Base-by-base conservation (phyloP, 179 eudicot genomes). In the Beta macrorhiza region DNA sequence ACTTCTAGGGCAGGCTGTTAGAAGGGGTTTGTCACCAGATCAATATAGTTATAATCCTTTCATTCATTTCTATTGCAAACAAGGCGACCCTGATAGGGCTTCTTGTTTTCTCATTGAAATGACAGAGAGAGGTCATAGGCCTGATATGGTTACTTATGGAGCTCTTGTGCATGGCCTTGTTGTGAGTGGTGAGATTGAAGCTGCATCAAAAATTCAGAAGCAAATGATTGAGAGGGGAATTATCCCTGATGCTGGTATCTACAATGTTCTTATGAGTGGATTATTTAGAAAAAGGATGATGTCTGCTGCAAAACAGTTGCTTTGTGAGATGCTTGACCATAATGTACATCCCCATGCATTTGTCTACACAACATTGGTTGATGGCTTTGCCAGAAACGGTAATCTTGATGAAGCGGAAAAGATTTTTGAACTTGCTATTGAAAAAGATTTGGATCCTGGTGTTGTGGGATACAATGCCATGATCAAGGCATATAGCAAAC, bases 141-240 rank as follows among this genome's bases (percentile, higher is more conserved):
- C 91, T 47, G 99, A 95, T 88, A 73, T 89, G 78, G 86, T 88
- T 61, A 89, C 98, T 69, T 95, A 92, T 83, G 95, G 91, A 77
- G 91, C 97, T 80, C 94, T 95, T 79, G 71, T 94, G 15, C 93
- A 93, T 81, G 98, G 99, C 57, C 89, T 95, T 79, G 93, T 95
- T 80, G 82, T 75, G 76, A 70, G 81, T 17, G 98, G 98, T 71
- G 97, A 92, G 76, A 78, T 94, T 83, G 91, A 91, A 73, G 85
- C 83, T 85, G 98, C 99, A 19, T 86, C 86, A 61, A 78, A 77
- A 78, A 81, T 94, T 78, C 84, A 77, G 67, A 87, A 90, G 82
- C 92, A 89, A 81, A 89, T 93, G 96, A 88, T 84, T 81, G 97
- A 86, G 79, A 90, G 86, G 72, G 92, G 97, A 77, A 82, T 91